phyloP scores from a whole-genome alignment of 805 yeast genomes.

The Ogataea populi-albae region DNA sequence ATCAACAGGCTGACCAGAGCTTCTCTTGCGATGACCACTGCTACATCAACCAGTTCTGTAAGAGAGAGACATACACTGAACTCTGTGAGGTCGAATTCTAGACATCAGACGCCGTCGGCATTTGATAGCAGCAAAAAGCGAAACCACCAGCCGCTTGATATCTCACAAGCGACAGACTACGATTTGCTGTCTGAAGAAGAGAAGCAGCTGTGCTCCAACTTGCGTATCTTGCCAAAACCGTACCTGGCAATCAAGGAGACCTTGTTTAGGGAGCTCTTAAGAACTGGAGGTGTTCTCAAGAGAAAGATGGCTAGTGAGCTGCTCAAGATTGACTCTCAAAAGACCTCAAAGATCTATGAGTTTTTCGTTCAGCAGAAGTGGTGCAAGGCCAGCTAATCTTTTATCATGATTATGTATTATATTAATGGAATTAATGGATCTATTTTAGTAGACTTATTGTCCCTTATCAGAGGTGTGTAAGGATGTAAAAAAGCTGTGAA shows the following conservation, averaged over 20 bases:
- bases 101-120: conserved; percentile 28
- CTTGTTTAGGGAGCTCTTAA: conserved; percentile 79
- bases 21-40: conserved; percentile 11
- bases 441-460: too few species aligned
- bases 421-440: too few species aligned
- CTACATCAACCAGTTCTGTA: conserved; percentile 37
- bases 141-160: conserved; percentile 56
- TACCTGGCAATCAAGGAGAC: conserved; percentile 90
- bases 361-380: conserved; percentile 92
- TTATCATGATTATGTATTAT: neutral
- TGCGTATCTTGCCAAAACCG: conserved; percentile 89
- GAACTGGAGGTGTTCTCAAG: conserved; percentile 80
- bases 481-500: too few species aligned
- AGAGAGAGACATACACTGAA: conserved; percentile 32
- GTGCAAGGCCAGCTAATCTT: conserved; percentile 41
- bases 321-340: conserved; percentile 78
- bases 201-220: conserved; percentile 74
- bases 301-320: conserved; percentile 83
- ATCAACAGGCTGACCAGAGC: conserved; percentile 49
- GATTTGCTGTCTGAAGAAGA: conserved; percentile 85
- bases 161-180: conserved; percentile 75
- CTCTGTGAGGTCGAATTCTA: conserved; percentile 29
- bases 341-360: conserved; percentile 85
- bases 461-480: too few species aligned
- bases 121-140: conserved; percentile 33